phyloP scores from a whole-genome alignment of 2,329 filamentous ascomycete genomes.

The Colletotrichum musae region DNA sequence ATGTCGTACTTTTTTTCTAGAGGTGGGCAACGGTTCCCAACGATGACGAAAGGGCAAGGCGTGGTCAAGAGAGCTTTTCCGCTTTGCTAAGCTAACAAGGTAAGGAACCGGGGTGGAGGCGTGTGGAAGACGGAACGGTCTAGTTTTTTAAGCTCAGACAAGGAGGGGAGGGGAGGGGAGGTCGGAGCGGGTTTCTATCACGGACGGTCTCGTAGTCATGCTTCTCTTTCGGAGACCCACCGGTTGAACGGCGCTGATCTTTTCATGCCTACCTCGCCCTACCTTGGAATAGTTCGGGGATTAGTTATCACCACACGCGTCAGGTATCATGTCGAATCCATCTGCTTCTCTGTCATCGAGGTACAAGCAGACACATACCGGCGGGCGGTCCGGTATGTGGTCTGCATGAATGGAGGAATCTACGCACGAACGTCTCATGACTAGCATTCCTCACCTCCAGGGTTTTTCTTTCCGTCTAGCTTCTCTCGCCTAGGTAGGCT shows the following conservation, averaged over 20 bases:
- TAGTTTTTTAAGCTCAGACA: slow-evolving; percentile 32
- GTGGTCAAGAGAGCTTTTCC: background rate
- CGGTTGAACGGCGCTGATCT: slow-evolving; percentile 11
- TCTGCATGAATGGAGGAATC: slow-evolving; percentile 17
- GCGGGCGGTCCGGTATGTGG: too few relatives aligned
- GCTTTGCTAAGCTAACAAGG: too few relatives aligned
- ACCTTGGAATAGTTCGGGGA: too few relatives aligned
- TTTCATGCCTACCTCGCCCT: slow-evolving; percentile 1
- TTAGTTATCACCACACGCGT: too few relatives aligned
- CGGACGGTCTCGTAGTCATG: slow-evolving; percentile 12
- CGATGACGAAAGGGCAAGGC: slow-evolving; percentile 31
- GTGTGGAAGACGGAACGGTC: slow-evolving; percentile 16
- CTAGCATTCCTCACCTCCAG: slow-evolving; percentile 1
- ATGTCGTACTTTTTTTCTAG: background rate
- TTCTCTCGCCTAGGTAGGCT: too few relatives aligned
- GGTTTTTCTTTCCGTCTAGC: too few relatives aligned
- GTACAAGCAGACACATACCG: too few relatives aligned
- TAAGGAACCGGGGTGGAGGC: slow-evolving; percentile 20
- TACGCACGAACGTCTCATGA: slow-evolving; percentile 20
- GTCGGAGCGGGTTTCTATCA: slow-evolving; percentile 33
- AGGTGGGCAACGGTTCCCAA: slow-evolving; percentile 22
- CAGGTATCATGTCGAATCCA: too few relatives aligned
- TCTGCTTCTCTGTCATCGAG: too few relatives aligned
- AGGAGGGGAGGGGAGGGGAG: slow-evolving; percentile 23
- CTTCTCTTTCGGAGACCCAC: background rate